phyloP scores from a whole-genome alignment of 139 green algal species.

The Raphidocelis subcapitata region DNA sequence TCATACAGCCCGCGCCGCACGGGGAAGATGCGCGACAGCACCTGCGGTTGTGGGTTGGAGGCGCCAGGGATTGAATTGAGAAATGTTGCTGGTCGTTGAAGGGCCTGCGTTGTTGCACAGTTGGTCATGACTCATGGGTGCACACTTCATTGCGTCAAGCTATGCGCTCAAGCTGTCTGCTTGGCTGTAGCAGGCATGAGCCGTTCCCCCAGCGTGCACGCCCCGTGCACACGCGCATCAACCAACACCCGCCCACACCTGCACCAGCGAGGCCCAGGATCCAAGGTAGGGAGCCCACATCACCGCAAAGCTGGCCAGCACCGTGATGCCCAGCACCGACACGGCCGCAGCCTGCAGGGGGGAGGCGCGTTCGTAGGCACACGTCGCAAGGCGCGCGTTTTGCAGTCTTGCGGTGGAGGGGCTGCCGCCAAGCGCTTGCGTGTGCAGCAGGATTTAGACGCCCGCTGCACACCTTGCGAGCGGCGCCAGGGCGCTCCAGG shows the following conservation, averaged over 20 bases:
- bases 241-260: too few species aligned
- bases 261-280: slow-evolving; percentile 19
- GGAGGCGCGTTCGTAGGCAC: too few species aligned
- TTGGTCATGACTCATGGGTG: not conserved
- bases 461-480: slow-evolving; percentile 36
- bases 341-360: slow-evolving; percentile 36
- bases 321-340: slow-evolving; percentile 50
- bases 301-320: slow-evolving; percentile 70
- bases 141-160: not conserved
- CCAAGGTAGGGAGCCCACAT: slow-evolving; percentile 82
- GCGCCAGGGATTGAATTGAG: not conserved
- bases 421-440: too few species aligned
- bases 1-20: slow-evolving; percentile 91
- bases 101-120: not conserved
- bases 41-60: slow-evolving; percentile 17
- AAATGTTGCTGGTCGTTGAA: not conserved
- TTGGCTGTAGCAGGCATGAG: too few species aligned
- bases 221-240: too few species aligned
- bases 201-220: too few species aligned
- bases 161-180: too few species aligned
- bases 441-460: too few species aligned
- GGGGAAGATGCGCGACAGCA: slow-evolving; percentile 81
- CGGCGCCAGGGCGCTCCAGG: slow-evolving; percentile 44
- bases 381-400: too few species aligned
- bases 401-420: too few species aligned